Conservation (phyloP, 106 monocot genomes). For the Chionographis japonica region DNA sequence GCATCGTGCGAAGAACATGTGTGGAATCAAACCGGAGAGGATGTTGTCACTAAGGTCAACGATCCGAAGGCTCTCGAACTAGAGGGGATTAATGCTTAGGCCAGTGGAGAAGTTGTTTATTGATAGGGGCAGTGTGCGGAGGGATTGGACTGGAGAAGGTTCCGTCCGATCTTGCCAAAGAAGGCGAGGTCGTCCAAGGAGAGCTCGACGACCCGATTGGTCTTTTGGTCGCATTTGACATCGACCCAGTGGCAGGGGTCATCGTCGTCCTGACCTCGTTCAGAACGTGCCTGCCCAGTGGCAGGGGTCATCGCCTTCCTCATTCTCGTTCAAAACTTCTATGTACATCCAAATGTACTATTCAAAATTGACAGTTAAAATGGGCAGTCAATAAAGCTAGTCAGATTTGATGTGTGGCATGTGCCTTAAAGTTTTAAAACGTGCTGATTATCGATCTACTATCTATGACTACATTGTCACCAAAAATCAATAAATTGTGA, state of each 20-base stretch:
- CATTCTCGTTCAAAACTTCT: too few species aligned
- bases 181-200: conserved; percentile 42
- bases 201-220: conserved; percentile 48
- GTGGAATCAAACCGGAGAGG: conserved; percentile 53
- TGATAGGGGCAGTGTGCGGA: conserved; percentile 48
- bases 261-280: conserved; percentile 87
- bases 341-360: too few species aligned
- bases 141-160: conserved; percentile 61
- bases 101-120: conserved; percentile 69
- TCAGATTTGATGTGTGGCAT: too few species aligned
- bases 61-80: conserved; percentile 30
- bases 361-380: too few species aligned
- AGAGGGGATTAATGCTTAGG: conserved; percentile 34
- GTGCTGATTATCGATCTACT: too few species aligned
- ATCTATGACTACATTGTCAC: too few species aligned
- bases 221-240: conserved; percentile 50
- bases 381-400: too few species aligned
- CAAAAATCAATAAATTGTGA: too few species aligned
- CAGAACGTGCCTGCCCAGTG: too few species aligned
- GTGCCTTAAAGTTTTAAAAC: too few species aligned
- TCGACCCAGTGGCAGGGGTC: conserved; percentile 70
- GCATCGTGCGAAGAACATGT: conserved; percentile 60
- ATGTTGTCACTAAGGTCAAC: conserved; percentile 62
- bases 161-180: conserved; percentile 60
- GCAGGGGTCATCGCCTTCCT: too few species aligned